Evolutionary conservation across 2,329 filamentous ascomycete species (phyloP), one percentile per base, ranked within the genome.

Genomic region (Neocatenulostroma microsporum): DNA sequence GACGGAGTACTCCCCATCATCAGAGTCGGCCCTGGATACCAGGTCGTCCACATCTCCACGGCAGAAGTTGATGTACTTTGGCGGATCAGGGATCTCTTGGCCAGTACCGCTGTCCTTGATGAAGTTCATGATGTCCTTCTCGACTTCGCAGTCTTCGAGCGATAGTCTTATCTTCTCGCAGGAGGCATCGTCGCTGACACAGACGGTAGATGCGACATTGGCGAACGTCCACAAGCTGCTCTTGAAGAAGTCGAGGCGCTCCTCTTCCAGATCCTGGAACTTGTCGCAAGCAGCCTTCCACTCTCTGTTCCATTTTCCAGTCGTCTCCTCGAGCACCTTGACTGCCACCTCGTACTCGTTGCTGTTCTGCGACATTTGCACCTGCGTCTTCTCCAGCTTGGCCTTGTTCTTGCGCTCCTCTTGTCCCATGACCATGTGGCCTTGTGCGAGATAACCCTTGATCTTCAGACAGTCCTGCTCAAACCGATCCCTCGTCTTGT

Each of bases 391-490:
- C 62, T 98, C 91, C 28, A 98, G 74, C 64, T 94, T 96, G 15
- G 89, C 88, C 66, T 98, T 98, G 63, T 98, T 98, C 66, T 94
- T 95, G 19, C 91, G 79, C 67, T 98, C 91, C 60, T 98, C 91
- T 53, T 98, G 91, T 11, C 91, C 91, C 91, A 98, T 98, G 40
- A 98, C 91, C 91, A 98, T 98, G 60, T 98, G 93, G 8, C 91
- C 91, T 63, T 98, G 91, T 3, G 93, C 91, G 4, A 98, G 76
- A 57, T 98, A 98, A 25, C 91, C 91, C 64, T 98, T 98, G 61
- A 98, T 96, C 60, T 94, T 91, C 29, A 98, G 72, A 58, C 89
- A 96, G 52, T 98, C 93, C 62, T 98, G 89, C 63, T 98, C 91
- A 59, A 93, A 98, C 33, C 82, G 82, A 63, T 98, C 91, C 48